Conservation (phyloP, 495 filamentous ascomycete species). For the Cercophora sp. region DNA sequence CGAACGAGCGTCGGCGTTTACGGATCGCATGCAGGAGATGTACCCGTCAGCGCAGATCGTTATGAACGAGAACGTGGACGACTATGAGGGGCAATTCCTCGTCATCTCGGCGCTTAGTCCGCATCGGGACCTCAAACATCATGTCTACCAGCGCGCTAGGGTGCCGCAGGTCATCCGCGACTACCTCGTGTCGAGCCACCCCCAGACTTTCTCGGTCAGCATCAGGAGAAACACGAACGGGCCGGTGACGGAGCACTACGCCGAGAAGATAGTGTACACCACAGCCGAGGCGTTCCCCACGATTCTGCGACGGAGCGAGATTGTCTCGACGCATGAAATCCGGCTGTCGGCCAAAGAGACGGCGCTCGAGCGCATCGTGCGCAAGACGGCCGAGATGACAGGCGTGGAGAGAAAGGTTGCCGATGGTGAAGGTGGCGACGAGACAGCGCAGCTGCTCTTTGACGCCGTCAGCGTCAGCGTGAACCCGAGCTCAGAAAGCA, state of each 20-base stretch:
- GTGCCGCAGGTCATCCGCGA: conserved; percentile 80
- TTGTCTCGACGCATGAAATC: conserved; percentile 60
- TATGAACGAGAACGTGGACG: conserved; percentile 64
- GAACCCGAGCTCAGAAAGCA: conserved; percentile 60
- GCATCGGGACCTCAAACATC: conserved; percentile 76
- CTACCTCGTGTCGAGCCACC: conserved; percentile 71
- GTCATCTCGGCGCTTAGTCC: conserved; percentile 76
- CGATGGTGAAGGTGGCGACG: conserved; percentile 65
- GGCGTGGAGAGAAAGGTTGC: conserved; percentile 68
- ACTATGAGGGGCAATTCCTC: conserved; percentile 86
- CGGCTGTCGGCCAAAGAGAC: conserved; percentile 74
- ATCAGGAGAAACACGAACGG: conserved; percentile 62
- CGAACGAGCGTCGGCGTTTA: conserved; percentile 77
- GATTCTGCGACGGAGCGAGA: conserved; percentile 83
- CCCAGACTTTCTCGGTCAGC: conserved; percentile 69
- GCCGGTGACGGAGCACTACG: conserved; percentile 63
- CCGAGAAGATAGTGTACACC: conserved; percentile 83
- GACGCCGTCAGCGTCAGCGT: conserved; percentile 72
- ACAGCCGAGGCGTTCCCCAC: conserved; percentile 87
- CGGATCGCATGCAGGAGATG: conserved; percentile 87
- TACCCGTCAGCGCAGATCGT: conserved; percentile 85
- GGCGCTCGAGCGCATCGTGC: conserved; percentile 82
- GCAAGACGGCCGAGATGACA: conserved; percentile 83
- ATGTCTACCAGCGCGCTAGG: conserved; percentile 82
- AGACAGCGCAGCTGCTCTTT: conserved; percentile 56